A percentile compares a stretch with the other conserved stretches of the same genome.
Conservation (phyloP, 208 protist species). For the Crithidia thermophila region DNA sequence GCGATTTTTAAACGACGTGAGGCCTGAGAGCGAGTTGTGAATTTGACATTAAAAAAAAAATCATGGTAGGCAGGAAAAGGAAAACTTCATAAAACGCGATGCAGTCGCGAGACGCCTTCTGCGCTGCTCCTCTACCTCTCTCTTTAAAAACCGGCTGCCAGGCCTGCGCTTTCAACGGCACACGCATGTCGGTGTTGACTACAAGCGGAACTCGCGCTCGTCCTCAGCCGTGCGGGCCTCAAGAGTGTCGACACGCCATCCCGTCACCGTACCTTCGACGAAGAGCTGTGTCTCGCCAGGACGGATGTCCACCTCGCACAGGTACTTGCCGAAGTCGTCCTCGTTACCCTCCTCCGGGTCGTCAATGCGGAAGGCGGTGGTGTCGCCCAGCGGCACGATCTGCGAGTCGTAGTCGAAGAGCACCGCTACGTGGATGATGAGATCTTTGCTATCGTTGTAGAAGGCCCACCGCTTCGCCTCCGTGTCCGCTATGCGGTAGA, state of each 20-base stretch:
- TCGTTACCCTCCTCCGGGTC: constrained; percentile 76
- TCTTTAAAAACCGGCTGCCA: too few species aligned
- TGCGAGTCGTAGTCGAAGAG: constrained; percentile 87
- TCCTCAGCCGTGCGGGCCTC: constrained; percentile 63
- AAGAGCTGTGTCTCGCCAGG: constrained; percentile 78
- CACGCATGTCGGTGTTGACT: constrained; percentile 27
- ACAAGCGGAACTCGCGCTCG: constrained; percentile 71
- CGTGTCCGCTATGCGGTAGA: constrained; percentile 72
- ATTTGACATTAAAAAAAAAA: too few species aligned
- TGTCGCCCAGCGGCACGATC: constrained; percentile 70
- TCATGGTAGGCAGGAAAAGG: too few species aligned
- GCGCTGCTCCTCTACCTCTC: too few species aligned
- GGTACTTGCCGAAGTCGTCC: constrained; percentile 78
- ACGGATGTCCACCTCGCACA: constrained; percentile 74
- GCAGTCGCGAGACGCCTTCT: too few species aligned
- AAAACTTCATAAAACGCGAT: too few species aligned
- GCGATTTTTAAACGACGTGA: too few species aligned
- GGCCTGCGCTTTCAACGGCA: too few species aligned
- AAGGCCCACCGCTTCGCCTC: constrained; percentile 66
- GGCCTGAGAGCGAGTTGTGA: too few species aligned
- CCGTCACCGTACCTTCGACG: constrained; percentile 68
- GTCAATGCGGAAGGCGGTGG: constrained; percentile 74
- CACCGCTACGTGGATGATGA: constrained; percentile 78
- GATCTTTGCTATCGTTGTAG: constrained; percentile 79
- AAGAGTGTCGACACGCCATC: constrained; percentile 80